These are phyloP conservation scores for Detonula confervacea DNA, from an alignment of 352 stramenopile genomes.

Conservation along the genomic window DNA sequence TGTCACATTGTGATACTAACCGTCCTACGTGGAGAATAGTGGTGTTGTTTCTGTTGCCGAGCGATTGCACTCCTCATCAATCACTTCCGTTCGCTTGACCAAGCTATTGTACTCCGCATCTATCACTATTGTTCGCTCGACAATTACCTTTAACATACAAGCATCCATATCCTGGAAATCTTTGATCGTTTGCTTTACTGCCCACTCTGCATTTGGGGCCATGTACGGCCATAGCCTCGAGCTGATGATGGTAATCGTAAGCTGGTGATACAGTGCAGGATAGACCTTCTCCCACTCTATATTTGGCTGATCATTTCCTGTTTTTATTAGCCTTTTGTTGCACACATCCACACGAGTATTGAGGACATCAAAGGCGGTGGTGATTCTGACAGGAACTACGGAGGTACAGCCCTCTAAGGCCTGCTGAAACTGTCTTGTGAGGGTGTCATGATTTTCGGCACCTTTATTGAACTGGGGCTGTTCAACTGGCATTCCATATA, in stretches of 20 bases:
- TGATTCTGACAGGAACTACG: conserved; percentile 19
- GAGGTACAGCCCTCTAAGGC: conserved; percentile 19
- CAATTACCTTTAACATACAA: background rate
- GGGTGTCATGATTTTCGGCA: conserved; percentile 22
- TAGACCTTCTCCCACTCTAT: conserved; percentile 28
- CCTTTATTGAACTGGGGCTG: background rate
- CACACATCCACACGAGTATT: background rate
- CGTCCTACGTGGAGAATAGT: background rate
- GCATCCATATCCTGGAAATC: background rate
- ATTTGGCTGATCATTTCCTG: background rate
- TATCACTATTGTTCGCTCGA: too few relatives aligned
- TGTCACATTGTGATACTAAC: too few relatives aligned
- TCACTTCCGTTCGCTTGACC: background rate
- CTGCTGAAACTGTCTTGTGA: conserved; percentile 32
- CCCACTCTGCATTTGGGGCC: background rate
- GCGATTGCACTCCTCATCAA: background rate
- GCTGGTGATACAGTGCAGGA: conserved; percentile 17
- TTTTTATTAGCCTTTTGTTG: conserved; percentile 7
- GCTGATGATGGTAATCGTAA: conserved; percentile 22
- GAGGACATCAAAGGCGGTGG: conserved; percentile 11
- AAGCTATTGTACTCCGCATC: too few relatives aligned
- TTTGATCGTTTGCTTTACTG: background rate
- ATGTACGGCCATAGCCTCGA: conserved; percentile 13
- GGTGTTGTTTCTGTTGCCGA: background rate
- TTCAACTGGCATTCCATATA: background rate